A percentile compares a stretch with the other conserved stretches of the same genome.
These are phyloP conservation scores for Colletotrichum higginsianum DNA, from an alignment of 2,329 filamentous ascomycete species.

Conservation along the genomic window DNA sequence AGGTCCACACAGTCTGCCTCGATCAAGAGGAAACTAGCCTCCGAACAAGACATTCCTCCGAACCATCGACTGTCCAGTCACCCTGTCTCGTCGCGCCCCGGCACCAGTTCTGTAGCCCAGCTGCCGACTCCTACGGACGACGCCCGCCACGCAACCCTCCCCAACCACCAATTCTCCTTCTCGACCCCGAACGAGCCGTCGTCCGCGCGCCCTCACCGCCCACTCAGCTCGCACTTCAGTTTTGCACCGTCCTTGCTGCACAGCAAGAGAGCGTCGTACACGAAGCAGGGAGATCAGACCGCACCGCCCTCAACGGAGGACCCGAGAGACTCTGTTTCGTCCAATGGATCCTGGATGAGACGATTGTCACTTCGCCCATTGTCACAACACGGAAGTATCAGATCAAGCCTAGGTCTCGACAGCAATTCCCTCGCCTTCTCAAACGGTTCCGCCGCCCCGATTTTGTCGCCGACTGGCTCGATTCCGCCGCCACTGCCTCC, in stretches of 20 bases:
- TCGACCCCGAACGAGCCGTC: constrained; percentile 47
- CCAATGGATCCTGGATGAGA: constrained; percentile 79
- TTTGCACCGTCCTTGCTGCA: constrained; percentile 53
- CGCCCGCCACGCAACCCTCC: constrained; percentile 43
- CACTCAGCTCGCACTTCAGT: constrained; percentile 57
- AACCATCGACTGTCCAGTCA: constrained; percentile 47
- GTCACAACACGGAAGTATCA: constrained; percentile 75
- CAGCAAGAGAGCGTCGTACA: constrained; percentile 60
- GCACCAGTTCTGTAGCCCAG: constrained; percentile 58
- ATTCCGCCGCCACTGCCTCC: constrained; percentile 66
- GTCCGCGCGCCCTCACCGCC: constrained; percentile 48
- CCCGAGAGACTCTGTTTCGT: constrained; percentile 71
- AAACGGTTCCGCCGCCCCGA: constrained; percentile 76
- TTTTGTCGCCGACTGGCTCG: constrained; percentile 63
- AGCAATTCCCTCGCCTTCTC: constrained; percentile 77
- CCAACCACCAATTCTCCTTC: constrained; percentile 38
- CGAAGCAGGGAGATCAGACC: constrained; percentile 56
- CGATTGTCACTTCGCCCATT: constrained; percentile 77
- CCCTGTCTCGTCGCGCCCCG: constrained; percentile 57
- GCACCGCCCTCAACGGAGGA: constrained; percentile 57
- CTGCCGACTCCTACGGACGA: constrained; percentile 49
- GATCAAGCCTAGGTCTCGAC: constrained; percentile 76
- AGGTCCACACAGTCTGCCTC: constrained; percentile 43
- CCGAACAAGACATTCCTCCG: constrained; percentile 53
- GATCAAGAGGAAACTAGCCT: constrained; percentile 39